Evolutionary conservation across 306 rosid species (phyloP).

Genomic region (Pueraria montana): DNA sequence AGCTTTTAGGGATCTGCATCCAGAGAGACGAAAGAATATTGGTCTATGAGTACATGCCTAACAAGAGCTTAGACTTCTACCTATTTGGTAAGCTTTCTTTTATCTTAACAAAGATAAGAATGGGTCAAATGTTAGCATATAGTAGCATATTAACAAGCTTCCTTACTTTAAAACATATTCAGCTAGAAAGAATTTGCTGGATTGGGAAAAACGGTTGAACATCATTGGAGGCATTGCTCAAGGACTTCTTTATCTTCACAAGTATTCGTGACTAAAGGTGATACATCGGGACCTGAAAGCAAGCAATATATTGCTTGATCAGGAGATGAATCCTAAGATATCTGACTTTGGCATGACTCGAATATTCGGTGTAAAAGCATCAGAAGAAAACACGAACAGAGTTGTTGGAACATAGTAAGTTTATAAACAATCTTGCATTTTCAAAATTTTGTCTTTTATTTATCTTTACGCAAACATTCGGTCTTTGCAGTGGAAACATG

Average conservation of each 20-base stretch:
- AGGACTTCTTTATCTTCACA: slow-evolving; percentile 44
- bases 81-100: slow-evolving; percentile 47
- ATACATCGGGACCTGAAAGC: slow-evolving; percentile 54
- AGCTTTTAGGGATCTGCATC: slow-evolving; percentile 57
- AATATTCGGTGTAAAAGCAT: slow-evolving; percentile 42
- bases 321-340: slow-evolving; percentile 56
- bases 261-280: slow-evolving; percentile 55
- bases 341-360: slow-evolving; percentile 60
- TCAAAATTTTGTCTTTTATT: not conserved
- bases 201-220: slow-evolving; percentile 49
- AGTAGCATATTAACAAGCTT: not conserved
- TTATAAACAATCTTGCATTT: no score
- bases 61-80: slow-evolving; percentile 50
- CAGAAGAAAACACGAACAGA: slow-evolving; percentile 49
- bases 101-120: not conserved
- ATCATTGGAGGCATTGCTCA: no score
- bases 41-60: slow-evolving; percentile 45
- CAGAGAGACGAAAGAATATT: slow-evolving; percentile 51
- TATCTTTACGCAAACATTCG: not conserved
- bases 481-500: slow-evolving; percentile 45
- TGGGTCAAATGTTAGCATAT: not conserved
- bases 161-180: slow-evolving; percentile 44
- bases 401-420: slow-evolving; percentile 58
- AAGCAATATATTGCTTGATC: slow-evolving; percentile 24
- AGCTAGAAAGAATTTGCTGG: slow-evolving; percentile 7